Base-by-base conservation (phyloP, 2,329 filamentous ascomycete genomes). In the Aspergillus pseudonomiae region DNA sequence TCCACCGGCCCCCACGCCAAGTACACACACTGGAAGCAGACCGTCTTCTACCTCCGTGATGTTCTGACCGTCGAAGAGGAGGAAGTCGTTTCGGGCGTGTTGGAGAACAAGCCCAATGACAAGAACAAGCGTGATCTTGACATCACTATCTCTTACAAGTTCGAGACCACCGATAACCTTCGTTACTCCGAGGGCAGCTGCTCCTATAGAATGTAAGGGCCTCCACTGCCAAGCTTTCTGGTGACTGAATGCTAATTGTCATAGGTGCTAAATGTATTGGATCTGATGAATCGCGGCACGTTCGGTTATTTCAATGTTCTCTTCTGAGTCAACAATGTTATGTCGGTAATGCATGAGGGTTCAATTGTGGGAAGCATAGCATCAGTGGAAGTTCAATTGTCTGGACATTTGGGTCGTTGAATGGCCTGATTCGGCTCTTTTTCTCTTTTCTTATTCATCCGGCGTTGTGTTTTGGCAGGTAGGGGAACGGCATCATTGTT, bases 1-100 rank as follows among this genome's bases (percentile, higher is more conserved):
- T 96, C 92, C 60, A 99, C 95, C 21, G 95, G 95, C 26, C 95
- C 95, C 32, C 95, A 98, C 82, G 96, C 94, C 73, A 98, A 97
- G 83, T 98, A 98, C 83, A 99, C 95, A 21, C 95, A 99, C 86
- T 99, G 95, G 95, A 99, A 99, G 84, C 95, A 99, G 85, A 99
- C 95, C 14, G 95, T 99, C 67, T 98, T 99, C 83, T 99, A 99
- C 83, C 85, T 99, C 67, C 88, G 91, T 74, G 94, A 99, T 71
- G 92, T 97, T 39, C 83, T 99, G 68, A 98, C 94, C 21, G 93
- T 97, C 43, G 90, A 96, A 79, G 86, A 92, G 75, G 93, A 91
- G 62, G 95, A 99, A 84, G 85, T 87, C 73, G 85, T 99, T 64
- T 81, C 83, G 64, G 92, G 92, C 73, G 83, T 85, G 36, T 82